phyloP scores from a whole-genome alignment of 176 grass and related monocot genomes.

The Avena sativa region DNA sequence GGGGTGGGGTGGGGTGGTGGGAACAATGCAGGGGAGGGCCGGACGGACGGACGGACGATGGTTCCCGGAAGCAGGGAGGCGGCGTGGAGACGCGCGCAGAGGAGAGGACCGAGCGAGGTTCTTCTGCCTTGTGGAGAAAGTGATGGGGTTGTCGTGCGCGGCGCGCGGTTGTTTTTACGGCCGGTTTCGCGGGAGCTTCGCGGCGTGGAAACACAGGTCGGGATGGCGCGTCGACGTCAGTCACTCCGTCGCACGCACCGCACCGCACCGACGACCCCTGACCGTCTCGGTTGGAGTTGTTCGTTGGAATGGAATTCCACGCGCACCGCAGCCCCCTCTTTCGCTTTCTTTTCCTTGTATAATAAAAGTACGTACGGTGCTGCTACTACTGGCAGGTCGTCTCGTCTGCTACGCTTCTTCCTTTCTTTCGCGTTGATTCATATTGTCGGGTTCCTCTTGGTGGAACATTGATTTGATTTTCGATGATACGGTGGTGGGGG shows the following conservation, averaged over 20 bases:
- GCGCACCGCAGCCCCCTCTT: slow-evolving; percentile 1
- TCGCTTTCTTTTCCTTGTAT: neutral
- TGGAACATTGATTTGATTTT: neutral
- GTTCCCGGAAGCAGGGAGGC: slow-evolving; percentile 39
- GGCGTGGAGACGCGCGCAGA: neutral
- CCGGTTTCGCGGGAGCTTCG: slow-evolving; percentile 30
- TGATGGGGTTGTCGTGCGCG: neutral
- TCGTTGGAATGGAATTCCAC: slow-evolving; percentile 36
- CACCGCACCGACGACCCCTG: neutral
- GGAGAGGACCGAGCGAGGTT: neutral
- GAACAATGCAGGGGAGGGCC: neutral
- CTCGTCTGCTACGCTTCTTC: neutral
- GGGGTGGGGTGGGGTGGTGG: neutral
- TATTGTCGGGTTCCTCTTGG: neutral
- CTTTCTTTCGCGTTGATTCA: neutral
- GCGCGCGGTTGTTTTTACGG: neutral
- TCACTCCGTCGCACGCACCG: neutral
- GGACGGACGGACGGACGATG: slow-evolving; percentile 1
- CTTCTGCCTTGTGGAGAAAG: neutral
- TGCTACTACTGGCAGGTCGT: neutral
- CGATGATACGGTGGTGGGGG: neutral
- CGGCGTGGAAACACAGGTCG: slow-evolving; percentile 25
- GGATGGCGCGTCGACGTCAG: neutral
- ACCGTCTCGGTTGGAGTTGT: slow-evolving; percentile 30
- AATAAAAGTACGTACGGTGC: too few species aligned